A percentile compares a stretch with the other conserved stretches of the same genome.
phyloP scores from a whole-genome alignment of 2,329 filamentous ascomycete genomes.

The Blastomyces parvus region DNA sequence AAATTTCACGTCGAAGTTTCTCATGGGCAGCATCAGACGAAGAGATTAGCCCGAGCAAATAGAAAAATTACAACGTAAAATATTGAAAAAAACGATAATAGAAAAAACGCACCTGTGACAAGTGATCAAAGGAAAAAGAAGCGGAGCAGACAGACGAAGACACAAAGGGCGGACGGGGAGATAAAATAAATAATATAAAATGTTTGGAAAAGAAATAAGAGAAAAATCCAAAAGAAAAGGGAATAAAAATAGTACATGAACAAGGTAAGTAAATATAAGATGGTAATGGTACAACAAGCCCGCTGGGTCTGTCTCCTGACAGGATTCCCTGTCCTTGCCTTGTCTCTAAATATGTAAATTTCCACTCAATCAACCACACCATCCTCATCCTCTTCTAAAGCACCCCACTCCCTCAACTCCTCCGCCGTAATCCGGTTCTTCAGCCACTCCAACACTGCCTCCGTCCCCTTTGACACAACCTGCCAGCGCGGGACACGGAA shows the following conservation, averaged over 20 bases:
- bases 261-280: neutral
- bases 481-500: conserved; percentile 82
- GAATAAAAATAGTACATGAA: neutral
- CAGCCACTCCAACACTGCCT: conserved; percentile 72
- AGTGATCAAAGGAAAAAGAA: neutral
- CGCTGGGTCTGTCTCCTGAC: neutral
- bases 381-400: conserved; percentile 18
- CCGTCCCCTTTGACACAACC: conserved; percentile 76
- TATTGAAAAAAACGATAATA: neutral
- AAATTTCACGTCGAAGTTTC: neutral
- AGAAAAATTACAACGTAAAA: neutral
- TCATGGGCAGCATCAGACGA: neutral
- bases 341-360: neutral
- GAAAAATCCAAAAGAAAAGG: neutral
- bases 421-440: conserved; percentile 60
- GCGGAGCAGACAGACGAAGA: neutral
- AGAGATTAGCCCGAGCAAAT: neutral
- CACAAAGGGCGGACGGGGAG: neutral
- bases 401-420: conserved; percentile 34
- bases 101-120: too few species aligned
- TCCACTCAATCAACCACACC: neutral
- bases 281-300: neutral
- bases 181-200: neutral
- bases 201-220: neutral
- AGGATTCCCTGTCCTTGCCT: neutral